phyloP scores from a whole-genome alignment of 129 eudicot species.

The Glebionis coronaria region DNA sequence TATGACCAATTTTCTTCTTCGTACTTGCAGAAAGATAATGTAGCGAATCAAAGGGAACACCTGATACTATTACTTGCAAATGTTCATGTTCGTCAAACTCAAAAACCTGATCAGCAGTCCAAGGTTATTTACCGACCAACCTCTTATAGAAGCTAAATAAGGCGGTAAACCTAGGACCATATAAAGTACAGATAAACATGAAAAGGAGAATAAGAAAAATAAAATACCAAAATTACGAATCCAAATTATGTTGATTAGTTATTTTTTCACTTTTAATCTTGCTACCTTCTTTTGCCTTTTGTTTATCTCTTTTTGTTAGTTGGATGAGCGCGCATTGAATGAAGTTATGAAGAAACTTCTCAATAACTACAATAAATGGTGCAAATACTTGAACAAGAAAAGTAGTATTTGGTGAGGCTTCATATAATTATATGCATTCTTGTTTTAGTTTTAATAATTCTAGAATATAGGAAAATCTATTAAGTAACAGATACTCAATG shows the following conservation, averaged over 20 bases:
- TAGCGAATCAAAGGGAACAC: constrained; percentile 97
- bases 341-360: constrained; percentile 98
- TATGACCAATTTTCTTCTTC: too few relatives aligned
- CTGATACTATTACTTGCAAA: constrained; percentile 92
- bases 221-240: too few relatives aligned
- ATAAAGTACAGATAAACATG: too few relatives aligned
- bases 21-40: constrained; percentile 74
- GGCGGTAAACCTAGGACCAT: too few relatives aligned
- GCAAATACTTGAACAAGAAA: constrained; percentile 94
- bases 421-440: background rate
- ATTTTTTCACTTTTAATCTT: background rate
- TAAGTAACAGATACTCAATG: too few relatives aligned
- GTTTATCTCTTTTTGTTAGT: constrained; percentile 29
- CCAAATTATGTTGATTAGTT: background rate
- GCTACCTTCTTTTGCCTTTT: background rate
- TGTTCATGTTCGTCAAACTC: constrained; percentile 94
- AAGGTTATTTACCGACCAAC: constrained; percentile 37
- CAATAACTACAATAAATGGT: constrained; percentile 95
- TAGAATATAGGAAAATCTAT: too few relatives aligned
- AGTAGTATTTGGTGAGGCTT: constrained; percentile 86
- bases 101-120: constrained; percentile 95
- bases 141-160: too few relatives aligned
- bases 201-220: too few relatives aligned
- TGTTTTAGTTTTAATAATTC: background rate
- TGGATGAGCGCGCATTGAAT: constrained; percentile 93